Base-by-base conservation (phyloP, 2,329 filamentous ascomycete genomes). In the Neofusicoccum sp. region DNA sequence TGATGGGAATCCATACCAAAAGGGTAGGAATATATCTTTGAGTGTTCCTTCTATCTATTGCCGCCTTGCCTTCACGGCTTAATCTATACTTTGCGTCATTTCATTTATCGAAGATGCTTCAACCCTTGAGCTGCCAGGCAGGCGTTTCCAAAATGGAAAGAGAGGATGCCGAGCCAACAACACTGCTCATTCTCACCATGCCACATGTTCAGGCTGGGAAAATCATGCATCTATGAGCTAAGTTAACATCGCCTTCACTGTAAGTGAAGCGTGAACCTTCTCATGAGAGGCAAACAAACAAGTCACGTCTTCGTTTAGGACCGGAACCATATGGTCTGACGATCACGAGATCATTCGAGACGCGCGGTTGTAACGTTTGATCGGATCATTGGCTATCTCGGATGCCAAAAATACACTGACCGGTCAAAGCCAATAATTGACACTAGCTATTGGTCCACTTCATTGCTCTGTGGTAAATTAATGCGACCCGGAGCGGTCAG, bases 361-460 rank as follows among this genome's bases (percentile, higher is more conserved):
- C 12, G 30, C n/a, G 30, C 38, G 45, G 51, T 33, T 43, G 12
- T 4, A n/a, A 43, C 28, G n/a, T n/a, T 16, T 6, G 38, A 11
- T n/a, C 33, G 20, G 20, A 20, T 20, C 20, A 20, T 24, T 14
- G n/a, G 6, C 5, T n/a, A 16, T 20, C 14, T 41, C 7, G n/a
- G 12, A 2, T 20, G 11, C 36, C 2, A 54, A n/a, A 3, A 8
- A 43, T 33, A 43, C 51, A 43, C 24, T 56, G 26, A 36, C 9
- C 6, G 12, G 26, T 6, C 7, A 31, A 12, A 16, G 12, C 6
- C 7, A 31, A 12, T 14, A 8, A 8, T 2, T 20, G 24, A 8
- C 3, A 6, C 20, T 38, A 6, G 5, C 7, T n/a, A 53, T 53
- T 53, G 48, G 48, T 53, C 33, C 65, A 45, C 67, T 66, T 7